Evolutionary conservation across 2,329 filamentous ascomycete species (phyloP).

Genomic region (Elsinoe necatrix): DNA sequence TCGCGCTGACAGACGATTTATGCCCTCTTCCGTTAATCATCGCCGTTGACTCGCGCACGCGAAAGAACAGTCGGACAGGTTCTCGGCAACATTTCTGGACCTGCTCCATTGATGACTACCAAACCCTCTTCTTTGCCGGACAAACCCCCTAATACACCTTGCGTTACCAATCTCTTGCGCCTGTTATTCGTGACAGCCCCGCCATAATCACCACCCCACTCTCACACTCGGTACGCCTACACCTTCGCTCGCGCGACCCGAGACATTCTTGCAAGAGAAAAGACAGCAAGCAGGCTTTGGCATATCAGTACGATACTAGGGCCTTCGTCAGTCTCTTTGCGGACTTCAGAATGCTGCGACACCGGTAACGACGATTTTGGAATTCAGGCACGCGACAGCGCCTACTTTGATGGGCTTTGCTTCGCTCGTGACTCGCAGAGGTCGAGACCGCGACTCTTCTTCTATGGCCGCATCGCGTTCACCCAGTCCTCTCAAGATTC

Average conservation of each 20-base stretch:
- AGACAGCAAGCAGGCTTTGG: not conserved
- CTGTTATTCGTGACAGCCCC: not conserved
- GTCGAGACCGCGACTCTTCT: slow-evolving; percentile 6
- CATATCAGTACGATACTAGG: not conserved
- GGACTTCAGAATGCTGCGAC: not conserved
- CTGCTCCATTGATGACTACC: not conserved
- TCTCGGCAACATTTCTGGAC: slow-evolving; percentile 10
- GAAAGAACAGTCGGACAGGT: not conserved
- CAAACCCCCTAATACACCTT: not conserved
- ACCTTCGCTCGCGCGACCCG: slow-evolving; percentile 5
- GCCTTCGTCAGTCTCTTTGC: not conserved
- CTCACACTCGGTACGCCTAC: not conserved
- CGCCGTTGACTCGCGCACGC: slow-evolving; percentile 7
- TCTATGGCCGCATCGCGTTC: slow-evolving; percentile 13
- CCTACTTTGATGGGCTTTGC: slow-evolving; percentile 14
- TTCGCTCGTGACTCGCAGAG: slow-evolving; percentile 9
- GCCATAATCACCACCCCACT: not conserved
- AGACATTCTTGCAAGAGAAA: not conserved
- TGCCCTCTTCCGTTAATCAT: not conserved
- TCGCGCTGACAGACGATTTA: slow-evolving; percentile 7
- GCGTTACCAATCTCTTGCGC: not conserved
- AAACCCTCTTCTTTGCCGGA: not conserved
- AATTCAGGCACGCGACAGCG: slow-evolving; percentile 12
- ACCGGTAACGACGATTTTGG: not conserved
- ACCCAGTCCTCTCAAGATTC: slow-evolving; percentile 15